Evolutionary conservation across 208 protist species (phyloP), one percentile per base, ranked within the genome.

Genomic region (Trypanosoma mega): DNA sequence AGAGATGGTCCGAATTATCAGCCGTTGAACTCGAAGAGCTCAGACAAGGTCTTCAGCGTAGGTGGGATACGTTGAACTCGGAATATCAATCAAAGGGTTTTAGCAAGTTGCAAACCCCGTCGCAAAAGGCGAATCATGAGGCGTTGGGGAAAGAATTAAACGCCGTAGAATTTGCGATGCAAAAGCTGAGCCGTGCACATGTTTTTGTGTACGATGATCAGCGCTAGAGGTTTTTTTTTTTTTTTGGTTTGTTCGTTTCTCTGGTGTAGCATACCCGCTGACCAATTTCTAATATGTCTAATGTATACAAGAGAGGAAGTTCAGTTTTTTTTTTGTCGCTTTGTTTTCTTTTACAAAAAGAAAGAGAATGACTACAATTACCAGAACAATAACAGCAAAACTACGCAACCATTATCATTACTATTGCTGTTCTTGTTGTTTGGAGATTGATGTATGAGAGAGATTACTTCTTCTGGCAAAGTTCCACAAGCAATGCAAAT

Each of bases 81-180:
- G 80, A 93, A 48, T 98, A 96, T 62, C 96, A 98, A 68, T 89
- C 90, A 16, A 85, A 91, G 47, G 87, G 88, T 21, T 96, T 98
- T 76, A 92, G 81, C 51, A 94, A 89, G 43, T 60, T 97, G 41
- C 78, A 96, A 71, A 97, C 90, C 23, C 83, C 84, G 0, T 93
- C 82, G n/a, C 83, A 96, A 66, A 88, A 87, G 55, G 46, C 74
- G 24, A 74, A 87, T 23, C 85, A 94, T 29, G 90, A 95, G 61
- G 57, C 63, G 11, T 24, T 96, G 30, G 90, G 96, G 58, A 82
- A 81, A 45, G 75, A 94, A 53, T 74, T 97, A 7, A 66, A 84
- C 52, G 81, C 87, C 3, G 63, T 97, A 31, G 90, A 97, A 72
- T 90, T 87, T 56, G 87, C 79, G 20, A 86, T 95, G 76, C 84